These are phyloP conservation scores for Coemansia sp. DNA, from an alignment of 192 early-diverging fungal genomes.

Conservation along the genomic window DNA sequence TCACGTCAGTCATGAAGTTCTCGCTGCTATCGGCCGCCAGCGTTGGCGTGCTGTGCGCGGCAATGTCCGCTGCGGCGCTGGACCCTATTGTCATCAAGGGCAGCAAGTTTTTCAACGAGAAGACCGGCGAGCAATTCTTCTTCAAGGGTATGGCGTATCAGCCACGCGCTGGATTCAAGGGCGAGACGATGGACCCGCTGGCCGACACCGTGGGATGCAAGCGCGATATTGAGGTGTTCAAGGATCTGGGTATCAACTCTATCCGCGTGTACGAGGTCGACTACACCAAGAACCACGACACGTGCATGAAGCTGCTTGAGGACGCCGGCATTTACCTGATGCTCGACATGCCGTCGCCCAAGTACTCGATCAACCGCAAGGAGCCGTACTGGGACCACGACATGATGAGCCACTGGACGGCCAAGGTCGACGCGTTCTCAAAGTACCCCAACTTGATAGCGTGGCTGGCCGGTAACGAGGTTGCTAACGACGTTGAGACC, in stretches of 20 bases:
- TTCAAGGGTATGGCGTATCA: slow-evolving; percentile 76
- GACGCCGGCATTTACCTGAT: slow-evolving; percentile 67
- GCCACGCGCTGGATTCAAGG: slow-evolving; percentile 52
- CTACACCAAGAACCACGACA: slow-evolving; percentile 61
- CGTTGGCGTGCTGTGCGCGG: slow-evolving; percentile 23
- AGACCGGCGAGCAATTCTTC: slow-evolving; percentile 70
- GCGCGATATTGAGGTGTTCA: slow-evolving; percentile 64
- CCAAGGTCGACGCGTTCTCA: slow-evolving; percentile 66
- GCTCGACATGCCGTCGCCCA: slow-evolving; percentile 62
- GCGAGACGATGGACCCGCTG: slow-evolving; percentile 57
- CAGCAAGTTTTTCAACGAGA: slow-evolving; percentile 66
- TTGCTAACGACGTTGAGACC: slow-evolving; percentile 63
- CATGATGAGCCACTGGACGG: slow-evolving; percentile 56
- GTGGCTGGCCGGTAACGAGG: slow-evolving; percentile 77
- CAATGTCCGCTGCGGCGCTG: slow-evolving; percentile 38
- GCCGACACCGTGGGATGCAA: slow-evolving; percentile 61
- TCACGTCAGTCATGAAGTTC: slow-evolving; percentile 18
- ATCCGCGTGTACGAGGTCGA: slow-evolving; percentile 74
- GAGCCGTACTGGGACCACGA: slow-evolving; percentile 60
- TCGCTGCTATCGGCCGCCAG: slow-evolving; percentile 18
- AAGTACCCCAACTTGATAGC: slow-evolving; percentile 63
- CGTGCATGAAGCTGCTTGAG: slow-evolving; percentile 67
- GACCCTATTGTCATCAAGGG: slow-evolving; percentile 70
- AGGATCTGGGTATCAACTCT: slow-evolving; percentile 64
- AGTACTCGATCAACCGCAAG: slow-evolving; percentile 61